Percentiles rank a stretch among this genome's conserved stretches.
Evolutionary conservation across 345 rosid genomes (phyloP).

Genomic region (Dovyalis caffra): DNA sequence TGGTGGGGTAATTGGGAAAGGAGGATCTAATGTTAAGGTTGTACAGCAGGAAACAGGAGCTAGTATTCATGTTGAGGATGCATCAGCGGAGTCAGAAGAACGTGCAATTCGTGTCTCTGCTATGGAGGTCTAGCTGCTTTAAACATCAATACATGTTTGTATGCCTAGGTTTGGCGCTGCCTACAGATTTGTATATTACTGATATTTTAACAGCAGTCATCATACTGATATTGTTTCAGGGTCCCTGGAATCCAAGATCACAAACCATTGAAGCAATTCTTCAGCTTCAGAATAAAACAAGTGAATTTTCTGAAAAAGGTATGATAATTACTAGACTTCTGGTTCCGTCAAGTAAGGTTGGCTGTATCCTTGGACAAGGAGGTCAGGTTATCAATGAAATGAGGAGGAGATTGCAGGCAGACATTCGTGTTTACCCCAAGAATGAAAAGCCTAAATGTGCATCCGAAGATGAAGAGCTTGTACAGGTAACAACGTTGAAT

Average conservation of each 20-base stretch:
- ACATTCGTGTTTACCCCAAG: conserved; percentile 53
- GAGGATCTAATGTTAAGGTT: conserved; percentile 50
- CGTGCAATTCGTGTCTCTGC: conserved; percentile 51
- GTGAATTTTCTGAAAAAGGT: conserved; percentile 51
- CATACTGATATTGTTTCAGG: conserved; percentile 38
- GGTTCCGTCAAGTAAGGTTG: conserved; percentile 59
- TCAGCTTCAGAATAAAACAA: conserved; percentile 51
- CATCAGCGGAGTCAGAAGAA: conserved; percentile 44
- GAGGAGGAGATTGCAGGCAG: conserved; percentile 59
- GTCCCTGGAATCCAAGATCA: conserved; percentile 43
- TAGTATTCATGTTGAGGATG: conserved; percentile 50
- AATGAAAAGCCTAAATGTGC: conserved; percentile 58
- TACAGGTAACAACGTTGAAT: conserved; percentile 38
- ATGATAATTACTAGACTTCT: conserved; percentile 44
- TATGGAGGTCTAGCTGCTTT: conserved; percentile 42
- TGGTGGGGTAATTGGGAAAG: conserved; percentile 65
- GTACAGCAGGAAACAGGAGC: conserved; percentile 58
- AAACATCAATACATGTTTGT: neutral
- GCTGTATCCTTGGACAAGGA: conserved; percentile 65
- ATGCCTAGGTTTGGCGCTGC: neutral
- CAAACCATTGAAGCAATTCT: conserved; percentile 55
- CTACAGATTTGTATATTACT: conserved; percentile 6
- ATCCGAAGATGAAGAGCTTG: conserved; percentile 57
- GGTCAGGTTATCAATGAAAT: conserved; percentile 64
- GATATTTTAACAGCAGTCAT: conserved; percentile 16